phyloP scores from a whole-genome alignment of 257 asterid genomes.

The Solanum paucissectum region DNA sequence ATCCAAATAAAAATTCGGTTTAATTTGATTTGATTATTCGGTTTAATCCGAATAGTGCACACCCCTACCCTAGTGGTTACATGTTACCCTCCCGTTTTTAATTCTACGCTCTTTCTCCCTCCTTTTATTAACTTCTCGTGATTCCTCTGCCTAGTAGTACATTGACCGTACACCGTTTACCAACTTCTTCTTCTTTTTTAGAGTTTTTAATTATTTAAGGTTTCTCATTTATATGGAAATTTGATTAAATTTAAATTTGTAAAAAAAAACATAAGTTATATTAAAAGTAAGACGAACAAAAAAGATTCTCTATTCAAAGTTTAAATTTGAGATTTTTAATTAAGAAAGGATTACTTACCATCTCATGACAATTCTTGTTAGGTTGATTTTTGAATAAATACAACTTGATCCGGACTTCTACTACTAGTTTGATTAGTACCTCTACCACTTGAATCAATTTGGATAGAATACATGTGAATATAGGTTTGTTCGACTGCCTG shows the following conservation, averaged over 20 bases:
- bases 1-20: too few species aligned
- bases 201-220: not conserved
- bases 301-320: accelerated
- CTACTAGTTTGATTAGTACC: not conserved
- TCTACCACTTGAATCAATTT: not conserved
- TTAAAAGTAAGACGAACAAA: not conserved
- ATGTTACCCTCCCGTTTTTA: constrained; percentile 26
- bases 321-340: not conserved
- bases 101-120: not conserved
- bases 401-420: not conserved
- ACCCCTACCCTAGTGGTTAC: too few species aligned
- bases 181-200: too few species aligned
- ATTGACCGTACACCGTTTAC: not conserved
- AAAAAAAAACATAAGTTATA: not conserved
- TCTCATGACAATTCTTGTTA: not conserved
- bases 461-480: not conserved
- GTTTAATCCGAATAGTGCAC: too few species aligned
- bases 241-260: not conserved
- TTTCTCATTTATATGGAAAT: accelerated
- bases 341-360: accelerated
- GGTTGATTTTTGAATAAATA: not conserved
- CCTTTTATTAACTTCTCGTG: not conserved
- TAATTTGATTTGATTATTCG: too few species aligned
- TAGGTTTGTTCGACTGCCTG: not conserved
- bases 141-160: not conserved